A percentile compares a stretch with the other conserved stretches of the same genome.
Conservation (phyloP, 129 eudicot genomes). For the Centaurea solstitialis region DNA sequence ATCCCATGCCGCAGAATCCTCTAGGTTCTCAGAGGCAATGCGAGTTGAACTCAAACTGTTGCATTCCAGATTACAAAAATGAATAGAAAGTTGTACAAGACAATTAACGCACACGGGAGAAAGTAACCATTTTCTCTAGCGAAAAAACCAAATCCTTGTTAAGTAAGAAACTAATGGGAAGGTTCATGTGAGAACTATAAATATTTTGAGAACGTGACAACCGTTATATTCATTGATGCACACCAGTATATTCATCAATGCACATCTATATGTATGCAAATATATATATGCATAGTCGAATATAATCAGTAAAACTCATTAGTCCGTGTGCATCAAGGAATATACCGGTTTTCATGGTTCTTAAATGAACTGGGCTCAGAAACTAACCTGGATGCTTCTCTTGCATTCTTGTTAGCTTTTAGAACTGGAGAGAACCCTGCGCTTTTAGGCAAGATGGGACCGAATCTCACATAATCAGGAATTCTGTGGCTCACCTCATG, state of each 20-base stretch:
- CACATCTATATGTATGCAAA: not conserved
- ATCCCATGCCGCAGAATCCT: constrained; percentile 53
- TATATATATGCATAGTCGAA: not conserved
- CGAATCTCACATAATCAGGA: constrained; percentile 79
- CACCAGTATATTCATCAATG: not conserved
- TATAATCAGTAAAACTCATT: not conserved
- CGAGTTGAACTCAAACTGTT: constrained; percentile 49
- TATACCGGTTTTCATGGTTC: not conserved
- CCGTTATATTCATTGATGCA: not conserved
- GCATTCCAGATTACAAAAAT: constrained; percentile 11
- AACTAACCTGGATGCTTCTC: constrained; percentile 59
- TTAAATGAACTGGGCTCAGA: constrained; percentile 10
- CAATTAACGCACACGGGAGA: not conserved
- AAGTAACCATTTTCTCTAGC: not conserved
- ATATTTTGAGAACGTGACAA: not conserved
- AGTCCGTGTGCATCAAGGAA: not conserved
- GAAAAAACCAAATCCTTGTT: not conserved
- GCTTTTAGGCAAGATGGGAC: constrained; percentile 79
- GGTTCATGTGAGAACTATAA: not conserved
- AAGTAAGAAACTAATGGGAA: not conserved
- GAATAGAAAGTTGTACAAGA: not conserved
- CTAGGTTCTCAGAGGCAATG: constrained; percentile 42
- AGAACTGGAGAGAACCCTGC: constrained; percentile 73
- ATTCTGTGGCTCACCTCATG: constrained; percentile 70
- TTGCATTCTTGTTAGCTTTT: constrained; percentile 42